Percentiles rank a stretch among this genome's conserved stretches.
Conservation (phyloP, 106 monocot genomes). For the Narthecium ossifragum region DNA sequence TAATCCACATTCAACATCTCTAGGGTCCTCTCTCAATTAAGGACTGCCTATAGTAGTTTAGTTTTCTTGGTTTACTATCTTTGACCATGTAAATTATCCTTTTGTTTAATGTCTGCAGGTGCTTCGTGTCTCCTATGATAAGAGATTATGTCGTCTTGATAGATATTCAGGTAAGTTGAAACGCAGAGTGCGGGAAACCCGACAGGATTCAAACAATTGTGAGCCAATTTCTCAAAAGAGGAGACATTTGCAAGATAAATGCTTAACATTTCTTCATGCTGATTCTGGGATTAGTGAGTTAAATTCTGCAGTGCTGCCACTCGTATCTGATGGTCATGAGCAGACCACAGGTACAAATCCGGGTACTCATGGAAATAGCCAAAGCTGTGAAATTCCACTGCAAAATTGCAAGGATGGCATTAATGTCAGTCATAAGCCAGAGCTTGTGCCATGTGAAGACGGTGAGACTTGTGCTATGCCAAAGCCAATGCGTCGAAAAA, state of each 20-base stretch:
- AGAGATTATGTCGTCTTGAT: slow-evolving; percentile 11
- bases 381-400: slow-evolving; percentile 11
- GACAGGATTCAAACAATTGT: neutral
- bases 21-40: too few species aligned
- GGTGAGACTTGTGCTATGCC: slow-evolving; percentile 25
- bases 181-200: slow-evolving; percentile 6
- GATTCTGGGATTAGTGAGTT: slow-evolving; percentile 7
- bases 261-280: slow-evolving; percentile 4
- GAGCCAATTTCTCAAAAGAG: slow-evolving; percentile 23
- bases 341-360: slow-evolving; percentile 1
- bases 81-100: too few species aligned
- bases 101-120: slow-evolving; percentile 58
- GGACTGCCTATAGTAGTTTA: too few species aligned
- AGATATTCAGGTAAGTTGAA: slow-evolving; percentile 12
- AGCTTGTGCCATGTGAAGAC: slow-evolving; percentile 17
- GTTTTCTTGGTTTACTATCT: too few species aligned
- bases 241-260: slow-evolving; percentile 20
- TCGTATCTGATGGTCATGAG: slow-evolving; percentile 11
- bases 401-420: slow-evolving; percentile 3
- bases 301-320: slow-evolving; percentile 3
- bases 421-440: slow-evolving; percentile 1
- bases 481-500: slow-evolving; percentile 32
- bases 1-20: too few species aligned
- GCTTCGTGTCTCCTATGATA: slow-evolving; percentile 60
- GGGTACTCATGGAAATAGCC: neutral